A percentile compares a stretch with the other conserved stretches of the same genome.
These are phyloP conservation scores for Curvularia lunata DNA, from an alignment of 2,329 filamentous ascomycete species.

Conservation along the genomic window DNA sequence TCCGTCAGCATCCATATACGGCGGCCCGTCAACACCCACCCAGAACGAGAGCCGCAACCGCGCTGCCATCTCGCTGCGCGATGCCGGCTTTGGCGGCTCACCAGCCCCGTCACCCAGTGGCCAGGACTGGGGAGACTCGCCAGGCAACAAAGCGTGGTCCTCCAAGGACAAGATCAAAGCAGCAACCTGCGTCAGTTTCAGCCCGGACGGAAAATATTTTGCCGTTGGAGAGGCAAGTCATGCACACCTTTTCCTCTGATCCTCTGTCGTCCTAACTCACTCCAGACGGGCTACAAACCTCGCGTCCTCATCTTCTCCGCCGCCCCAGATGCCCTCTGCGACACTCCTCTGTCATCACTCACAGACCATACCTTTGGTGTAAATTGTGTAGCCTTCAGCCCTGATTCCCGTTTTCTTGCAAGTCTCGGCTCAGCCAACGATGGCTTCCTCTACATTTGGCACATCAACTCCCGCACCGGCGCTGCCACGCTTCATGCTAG, in stretches of 20 bases:
- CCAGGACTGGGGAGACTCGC: slow-evolving; percentile 64
- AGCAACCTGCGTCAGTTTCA: slow-evolving; percentile 87
- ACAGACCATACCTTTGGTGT: slow-evolving; percentile 92
- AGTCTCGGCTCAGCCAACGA: slow-evolving; percentile 90
- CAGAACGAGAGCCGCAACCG: slow-evolving; percentile 61
- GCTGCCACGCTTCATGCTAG: slow-evolving; percentile 78
- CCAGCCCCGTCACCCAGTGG: slow-evolving; percentile 55
- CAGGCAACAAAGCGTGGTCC: slow-evolving; percentile 75
- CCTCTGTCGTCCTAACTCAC: slow-evolving; percentile 35
- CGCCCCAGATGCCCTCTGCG: slow-evolving; percentile 74
- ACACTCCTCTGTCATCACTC: slow-evolving; percentile 82
- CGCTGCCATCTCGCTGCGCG: slow-evolving; percentile 62
- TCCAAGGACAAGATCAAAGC: slow-evolving; percentile 93
- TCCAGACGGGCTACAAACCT: slow-evolving; percentile 84
- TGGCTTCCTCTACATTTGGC: slow-evolving; percentile 92
- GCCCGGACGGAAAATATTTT: slow-evolving; percentile 82
- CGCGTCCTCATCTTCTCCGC: slow-evolving; percentile 89
- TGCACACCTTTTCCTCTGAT: not conserved
- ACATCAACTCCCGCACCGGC: slow-evolving; percentile 80
- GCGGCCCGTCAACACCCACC: slow-evolving; percentile 61
- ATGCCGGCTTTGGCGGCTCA: slow-evolving; percentile 53
- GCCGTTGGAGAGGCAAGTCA: slow-evolving; percentile 80
- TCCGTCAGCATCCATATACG: slow-evolving; percentile 60
- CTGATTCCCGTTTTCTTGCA: slow-evolving; percentile 83
- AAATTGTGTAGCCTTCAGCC: slow-evolving; percentile 85